Percentiles rank a stretch among this genome's conserved stretches.
Evolutionary conservation across 768 basidiomycete genomes (phyloP).

Genomic region (Pilatotrama ljubarskyi): DNA sequence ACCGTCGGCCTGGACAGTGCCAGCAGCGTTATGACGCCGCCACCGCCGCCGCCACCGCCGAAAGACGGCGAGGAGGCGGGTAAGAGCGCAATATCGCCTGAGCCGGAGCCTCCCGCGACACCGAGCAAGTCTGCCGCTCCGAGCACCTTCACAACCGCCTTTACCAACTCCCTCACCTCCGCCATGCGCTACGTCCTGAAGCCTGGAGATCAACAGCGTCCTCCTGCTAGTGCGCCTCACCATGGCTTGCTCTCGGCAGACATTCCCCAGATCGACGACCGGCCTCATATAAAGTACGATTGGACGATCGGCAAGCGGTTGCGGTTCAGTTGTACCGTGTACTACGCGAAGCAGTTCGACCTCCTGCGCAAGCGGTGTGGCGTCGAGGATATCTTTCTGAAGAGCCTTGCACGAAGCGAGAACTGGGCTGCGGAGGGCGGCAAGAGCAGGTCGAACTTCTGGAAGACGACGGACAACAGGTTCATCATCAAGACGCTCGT

Average conservation of each 20-base stretch:
- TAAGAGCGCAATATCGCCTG: background rate
- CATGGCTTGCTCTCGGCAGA: constrained; percentile 49
- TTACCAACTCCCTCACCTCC: constrained; percentile 54
- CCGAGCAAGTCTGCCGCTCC: constrained; percentile 2
- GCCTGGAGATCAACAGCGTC: constrained; percentile 34
- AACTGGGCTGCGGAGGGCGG: constrained; percentile 80
- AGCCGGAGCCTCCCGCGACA: constrained; percentile 8
- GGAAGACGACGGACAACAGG: constrained; percentile 76
- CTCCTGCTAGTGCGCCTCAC: constrained; percentile 39
- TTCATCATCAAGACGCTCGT: constrained; percentile 87
- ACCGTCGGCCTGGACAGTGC: constrained; percentile 28
- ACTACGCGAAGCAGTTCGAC: constrained; percentile 83
- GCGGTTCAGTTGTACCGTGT: constrained; percentile 79
- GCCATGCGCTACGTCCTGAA: constrained; percentile 63
- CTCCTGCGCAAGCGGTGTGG: constrained; percentile 63
- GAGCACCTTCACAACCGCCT: constrained; percentile 36
- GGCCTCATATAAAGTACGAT: constrained; percentile 82
- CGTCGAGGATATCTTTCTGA: constrained; percentile 55
- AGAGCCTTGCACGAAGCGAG: constrained; percentile 57
- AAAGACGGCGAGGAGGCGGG: constrained; percentile 1
- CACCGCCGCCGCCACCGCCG: constrained; percentile 24
- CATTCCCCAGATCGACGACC: constrained; percentile 54
- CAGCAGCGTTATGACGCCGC: constrained; percentile 11
- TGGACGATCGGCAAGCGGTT: constrained; percentile 74
- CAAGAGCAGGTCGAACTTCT: constrained; percentile 79